Percentiles rank a stretch among this genome's conserved stretches.
These are phyloP conservation scores for Saprolegnia diclina DNA, from an alignment of 352 stramenopile species.

Conservation along the genomic window DNA sequence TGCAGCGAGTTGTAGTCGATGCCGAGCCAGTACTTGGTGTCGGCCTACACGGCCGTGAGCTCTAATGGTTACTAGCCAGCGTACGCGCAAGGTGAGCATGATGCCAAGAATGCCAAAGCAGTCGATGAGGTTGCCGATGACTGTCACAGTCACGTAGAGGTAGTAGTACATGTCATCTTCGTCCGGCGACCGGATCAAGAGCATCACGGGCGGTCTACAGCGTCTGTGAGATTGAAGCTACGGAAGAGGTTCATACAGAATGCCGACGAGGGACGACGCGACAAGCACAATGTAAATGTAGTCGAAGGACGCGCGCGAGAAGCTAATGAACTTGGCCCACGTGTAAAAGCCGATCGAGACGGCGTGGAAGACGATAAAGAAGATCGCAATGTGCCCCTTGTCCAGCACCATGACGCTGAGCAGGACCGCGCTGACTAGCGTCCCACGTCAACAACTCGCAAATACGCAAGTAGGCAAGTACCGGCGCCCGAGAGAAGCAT, in stretches of 20 bases:
- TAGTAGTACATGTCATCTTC: not conserved
- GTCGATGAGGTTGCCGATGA: slow-evolving; percentile 49
- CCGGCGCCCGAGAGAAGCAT: slow-evolving; percentile 63
- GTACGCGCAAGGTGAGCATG: slow-evolving; percentile 54
- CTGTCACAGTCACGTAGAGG: not conserved
- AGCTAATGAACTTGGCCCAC: slow-evolving; percentile 74
- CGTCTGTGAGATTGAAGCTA: not conserved
- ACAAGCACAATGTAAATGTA: slow-evolving; percentile 59
- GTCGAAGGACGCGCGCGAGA: slow-evolving; percentile 72
- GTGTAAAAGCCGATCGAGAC: slow-evolving; percentile 64
- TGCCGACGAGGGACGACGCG: slow-evolving; percentile 28
- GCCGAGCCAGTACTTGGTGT: slow-evolving; percentile 82
- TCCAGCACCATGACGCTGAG: slow-evolving; percentile 11
- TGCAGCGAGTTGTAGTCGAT: slow-evolving; percentile 31
- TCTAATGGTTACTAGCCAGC: not conserved
- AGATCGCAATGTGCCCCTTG: slow-evolving; percentile 35
- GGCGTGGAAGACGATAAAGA: slow-evolving; percentile 50
- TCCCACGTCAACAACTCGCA: slow-evolving; percentile 22
- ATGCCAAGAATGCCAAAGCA: slow-evolving; percentile 60
- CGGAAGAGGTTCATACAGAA: slow-evolving; percentile 2
- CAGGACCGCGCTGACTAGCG: slow-evolving; percentile 27
- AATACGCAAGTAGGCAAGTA: slow-evolving; percentile 30
- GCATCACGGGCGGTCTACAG: slow-evolving; percentile 9
- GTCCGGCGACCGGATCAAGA: not conserved
- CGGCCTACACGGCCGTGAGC: slow-evolving; percentile 30